phyloP scores from a whole-genome alignment of 371 early-diverging fungal species.

The Cokeromyces recurvatus region DNA sequence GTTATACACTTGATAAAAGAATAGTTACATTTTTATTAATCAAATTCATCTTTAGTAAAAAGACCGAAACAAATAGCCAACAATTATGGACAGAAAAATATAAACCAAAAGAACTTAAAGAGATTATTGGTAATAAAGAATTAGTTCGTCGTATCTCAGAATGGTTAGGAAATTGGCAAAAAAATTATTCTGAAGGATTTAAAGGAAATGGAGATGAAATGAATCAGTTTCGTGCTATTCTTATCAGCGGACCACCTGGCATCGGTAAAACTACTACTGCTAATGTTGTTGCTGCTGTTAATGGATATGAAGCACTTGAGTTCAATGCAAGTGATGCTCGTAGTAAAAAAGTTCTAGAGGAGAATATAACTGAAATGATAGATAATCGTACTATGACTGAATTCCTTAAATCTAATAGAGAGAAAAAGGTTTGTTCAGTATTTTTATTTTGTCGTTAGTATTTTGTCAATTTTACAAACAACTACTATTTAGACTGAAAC shows the following conservation, averaged over 20 bases:
- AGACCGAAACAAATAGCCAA: background rate
- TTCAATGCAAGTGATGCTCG: constrained; percentile 99
- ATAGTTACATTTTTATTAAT: too few relatives aligned
- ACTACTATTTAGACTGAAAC: too few relatives aligned
- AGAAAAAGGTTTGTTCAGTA: background rate
- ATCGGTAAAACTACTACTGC: constrained; percentile 99
- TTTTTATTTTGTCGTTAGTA: too few relatives aligned
- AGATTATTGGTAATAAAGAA: constrained; percentile 92
- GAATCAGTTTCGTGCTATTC: constrained; percentile 57
- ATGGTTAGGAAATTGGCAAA: constrained; percentile 19
- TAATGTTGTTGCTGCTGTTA: constrained; percentile 76
- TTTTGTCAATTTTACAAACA: too few relatives aligned
- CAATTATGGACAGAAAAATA: constrained; percentile 95
- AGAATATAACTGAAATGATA: constrained; percentile 47
- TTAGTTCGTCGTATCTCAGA: constrained; percentile 50
- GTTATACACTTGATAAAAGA: too few relatives aligned
- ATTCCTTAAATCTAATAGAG: constrained; percentile 32
- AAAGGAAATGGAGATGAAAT: constrained; percentile 13
- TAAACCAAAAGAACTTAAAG: constrained; percentile 75
- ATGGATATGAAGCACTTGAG: constrained; percentile 89
- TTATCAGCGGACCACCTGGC: constrained; percentile 98
- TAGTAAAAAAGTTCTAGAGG: constrained; percentile 83
- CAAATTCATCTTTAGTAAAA: too few relatives aligned
- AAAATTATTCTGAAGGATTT: constrained; percentile 19
- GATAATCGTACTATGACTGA: constrained; percentile 73